Conservation (phyloP, 441 rosid species). For the Corymbia citriodora region DNA sequence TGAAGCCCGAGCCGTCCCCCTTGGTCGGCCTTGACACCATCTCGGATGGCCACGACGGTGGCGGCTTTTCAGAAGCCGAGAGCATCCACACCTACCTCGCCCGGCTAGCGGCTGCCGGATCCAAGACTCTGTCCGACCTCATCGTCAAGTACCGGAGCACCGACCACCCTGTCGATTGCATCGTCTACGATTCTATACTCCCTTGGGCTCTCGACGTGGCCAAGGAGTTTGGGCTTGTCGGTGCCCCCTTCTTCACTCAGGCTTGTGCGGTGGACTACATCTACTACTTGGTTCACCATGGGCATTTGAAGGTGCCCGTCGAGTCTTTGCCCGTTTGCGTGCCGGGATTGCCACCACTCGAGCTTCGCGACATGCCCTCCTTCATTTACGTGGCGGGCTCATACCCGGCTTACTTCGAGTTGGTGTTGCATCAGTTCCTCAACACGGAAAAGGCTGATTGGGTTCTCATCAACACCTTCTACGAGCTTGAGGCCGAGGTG, state of each 20-base stretch:
- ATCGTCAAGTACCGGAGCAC: not conserved
- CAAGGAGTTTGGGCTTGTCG: constrained; percentile 5
- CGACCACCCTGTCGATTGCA: constrained; percentile 8
- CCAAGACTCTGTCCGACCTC: constrained; percentile 10
- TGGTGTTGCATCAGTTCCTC: constrained; percentile 50
- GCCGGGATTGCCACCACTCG: constrained; percentile 27
- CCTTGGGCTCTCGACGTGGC: constrained; percentile 31
- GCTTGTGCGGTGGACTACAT: constrained; percentile 24
- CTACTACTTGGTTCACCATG: constrained; percentile 34
- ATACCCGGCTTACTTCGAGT: constrained; percentile 45
- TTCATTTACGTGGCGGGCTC: constrained; percentile 32
- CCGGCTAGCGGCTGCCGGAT: not conserved
- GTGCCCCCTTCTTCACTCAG: constrained; percentile 30
- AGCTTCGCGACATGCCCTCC: constrained; percentile 55
- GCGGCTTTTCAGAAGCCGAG: not conserved
- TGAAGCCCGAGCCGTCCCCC: constrained; percentile 4
- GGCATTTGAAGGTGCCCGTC: constrained; percentile 23
- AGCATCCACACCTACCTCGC: not conserved
- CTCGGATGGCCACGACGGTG: constrained; percentile 19
- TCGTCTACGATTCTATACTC: constrained; percentile 24
- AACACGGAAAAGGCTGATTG: constrained; percentile 48
- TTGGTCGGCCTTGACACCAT: constrained; percentile 32
- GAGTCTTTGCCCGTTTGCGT: constrained; percentile 7
- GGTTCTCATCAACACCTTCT: constrained; percentile 52
- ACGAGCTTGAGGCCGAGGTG: constrained; percentile 52